Conservation (phyloP, 306 rosid species). For the Senna tora region DNA sequence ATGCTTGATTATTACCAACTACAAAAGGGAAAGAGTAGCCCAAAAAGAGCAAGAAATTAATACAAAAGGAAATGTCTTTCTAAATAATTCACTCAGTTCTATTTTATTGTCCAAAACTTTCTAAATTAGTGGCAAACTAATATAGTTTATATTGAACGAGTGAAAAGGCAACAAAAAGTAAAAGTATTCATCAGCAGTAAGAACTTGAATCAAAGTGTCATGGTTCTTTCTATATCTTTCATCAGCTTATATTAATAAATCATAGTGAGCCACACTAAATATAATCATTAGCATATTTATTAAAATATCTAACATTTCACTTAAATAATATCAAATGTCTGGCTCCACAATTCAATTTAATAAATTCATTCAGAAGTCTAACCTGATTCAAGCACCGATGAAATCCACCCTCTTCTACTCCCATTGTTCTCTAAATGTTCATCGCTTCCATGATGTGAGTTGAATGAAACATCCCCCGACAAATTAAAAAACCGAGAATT, state of each 20-base stretch:
- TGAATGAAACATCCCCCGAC: conserved; percentile 51
- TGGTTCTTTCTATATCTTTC: conserved; percentile 11
- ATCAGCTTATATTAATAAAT: not conserved
- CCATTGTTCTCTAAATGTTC: conserved; percentile 50
- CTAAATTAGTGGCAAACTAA: conserved; percentile 14
- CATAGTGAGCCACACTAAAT: not conserved
- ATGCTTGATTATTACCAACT: conserved; percentile 1
- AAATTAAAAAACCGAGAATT: conserved; percentile 52
- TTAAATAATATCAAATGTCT: conserved; percentile 2
- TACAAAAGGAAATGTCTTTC: conserved; percentile 10
- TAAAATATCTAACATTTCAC: not conserved
- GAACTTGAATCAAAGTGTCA: conserved; percentile 16
- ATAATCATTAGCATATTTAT: not conserved
- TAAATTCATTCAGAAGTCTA: conserved; percentile 32
- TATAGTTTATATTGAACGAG: conserved; percentile 1
- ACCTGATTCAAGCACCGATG: conserved; percentile 78
- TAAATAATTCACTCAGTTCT: conserved; percentile 20
- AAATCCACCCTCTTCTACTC: conserved; percentile 58
- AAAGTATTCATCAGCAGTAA: conserved; percentile 30
- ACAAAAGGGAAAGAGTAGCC: conserved; percentile 7
- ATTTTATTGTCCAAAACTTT: conserved; percentile 1
- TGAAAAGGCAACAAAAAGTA: conserved; percentile 13
- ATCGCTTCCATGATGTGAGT: conserved; percentile 51
- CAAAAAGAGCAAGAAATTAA: conserved; percentile 1
- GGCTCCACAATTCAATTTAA: conserved; percentile 26